Base-by-base conservation (phyloP, 352 stramenopile species). In the Phytophthora pisi region DNA sequence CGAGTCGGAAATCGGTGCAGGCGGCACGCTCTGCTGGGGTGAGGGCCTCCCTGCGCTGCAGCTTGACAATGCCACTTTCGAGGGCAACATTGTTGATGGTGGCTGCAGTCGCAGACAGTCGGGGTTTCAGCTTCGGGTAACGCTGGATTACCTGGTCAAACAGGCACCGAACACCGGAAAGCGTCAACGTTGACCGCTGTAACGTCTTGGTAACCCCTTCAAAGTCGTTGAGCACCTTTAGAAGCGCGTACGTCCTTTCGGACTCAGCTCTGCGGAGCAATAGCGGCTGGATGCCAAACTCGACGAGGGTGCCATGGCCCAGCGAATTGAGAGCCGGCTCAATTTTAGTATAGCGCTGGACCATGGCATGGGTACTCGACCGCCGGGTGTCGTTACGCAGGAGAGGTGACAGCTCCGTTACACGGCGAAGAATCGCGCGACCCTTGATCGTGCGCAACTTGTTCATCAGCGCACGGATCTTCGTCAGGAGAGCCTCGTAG, bases 121-220 rank as follows among this genome's bases (percentile, higher is more conserved):
- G 34, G 24, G 26, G 20, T 11, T 61, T 57, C 42, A 68, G 26
- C 8, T 43, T 10, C 5, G 43, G 61, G 24, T 57, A 67, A 9
- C 24, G 36, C 9, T 55, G 18, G 4, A 55, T 36, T 3, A 64
- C 56, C 16, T 60, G 55, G 23, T 61, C 28, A 2, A 10, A 10
- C 28, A 31, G 28, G 5, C 9, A 9, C 11, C 9, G 34, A 5
- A 30, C 31, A 5, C 40, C 50, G 9, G 40, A 61, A 11, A 65
- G 16, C 56, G 56, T 70, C 13, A 72, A 36, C 18, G 16, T 50
- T 28, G 28, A 51, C 2, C 57, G 50, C 46, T 72, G 64, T 8
- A 66, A 24, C 11, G 56, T 66, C 34, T 70, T 70, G 16, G 51
- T 74, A 3, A 70, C 50, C 24, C 23, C 51, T 26, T 74, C 43